Base-by-base conservation (phyloP, 2,329 filamentous ascomycete genomes). In the Alternaria incomplexa region DNA sequence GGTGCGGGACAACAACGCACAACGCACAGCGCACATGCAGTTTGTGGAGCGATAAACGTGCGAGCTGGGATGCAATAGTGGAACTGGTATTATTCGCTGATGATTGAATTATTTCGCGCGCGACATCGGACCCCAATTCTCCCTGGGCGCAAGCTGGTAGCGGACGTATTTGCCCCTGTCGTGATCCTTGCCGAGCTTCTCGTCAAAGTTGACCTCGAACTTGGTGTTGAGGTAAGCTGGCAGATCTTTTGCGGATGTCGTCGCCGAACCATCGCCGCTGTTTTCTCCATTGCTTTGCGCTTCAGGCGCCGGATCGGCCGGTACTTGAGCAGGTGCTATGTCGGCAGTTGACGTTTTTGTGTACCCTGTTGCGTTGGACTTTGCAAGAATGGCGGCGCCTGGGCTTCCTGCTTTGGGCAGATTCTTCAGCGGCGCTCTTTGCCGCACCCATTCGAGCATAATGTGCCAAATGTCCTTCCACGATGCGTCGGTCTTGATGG, bases 391-490 rank as follows among this genome's bases (percentile, higher is more conserved):
- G 53, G 83, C 88, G 75, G 88, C 92, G 1, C 92, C 93, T 1
- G 93, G 83, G 55, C 86, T 92, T n/a, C 86, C 86, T 44, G 89
- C 85, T 71, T 88, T 91, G 58, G 97, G 84, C 20, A 88, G 88
- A 36, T 90, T 87, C 76, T 92, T 96, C 61, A 97, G 85, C 0
- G 94, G 93, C 0, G 88, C 85, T 73, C 90, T 91, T 76, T 97
- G 93, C 23, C 90, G 87, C 13, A 92, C 88, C 93, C 93, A 99
- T 80, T 97, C 93, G 25, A 92, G 87, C 88, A 98, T 96, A 26
- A 98, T 84, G 77, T 96, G 91, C 94, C 96, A 98, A 51, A 99
- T 87, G 0, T 93, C 89, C 5, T 85, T 85, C 93, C 93, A 99
- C 0, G 94, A 92, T 13, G 96, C 96, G 80, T 98, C 89, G 0